Conservation (phyloP, 257 asterid species). For the Solanum paucissectum region DNA sequence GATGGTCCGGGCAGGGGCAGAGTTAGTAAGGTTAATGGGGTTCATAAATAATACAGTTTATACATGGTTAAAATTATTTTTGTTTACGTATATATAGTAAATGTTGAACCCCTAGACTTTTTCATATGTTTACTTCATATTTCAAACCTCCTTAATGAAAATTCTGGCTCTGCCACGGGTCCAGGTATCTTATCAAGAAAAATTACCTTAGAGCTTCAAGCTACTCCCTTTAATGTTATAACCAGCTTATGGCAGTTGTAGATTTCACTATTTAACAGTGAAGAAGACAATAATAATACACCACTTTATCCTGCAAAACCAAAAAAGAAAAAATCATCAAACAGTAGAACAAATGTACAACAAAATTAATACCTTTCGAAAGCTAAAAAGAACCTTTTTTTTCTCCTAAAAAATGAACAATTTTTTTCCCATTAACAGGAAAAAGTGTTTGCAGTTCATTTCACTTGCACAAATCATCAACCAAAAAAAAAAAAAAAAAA, state of each 20-base stretch:
- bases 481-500: not conserved
- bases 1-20: not conserved
- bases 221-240: not conserved
- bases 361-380: not conserved
- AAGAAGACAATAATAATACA: not conserved
- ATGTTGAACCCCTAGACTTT: not conserved
- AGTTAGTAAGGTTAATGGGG: not conserved
- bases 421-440: not conserved
- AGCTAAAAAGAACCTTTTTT: not conserved
- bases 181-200: not conserved
- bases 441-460: not conserved
- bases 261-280: not conserved
- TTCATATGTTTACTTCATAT: not conserved
- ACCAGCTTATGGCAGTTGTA: not conserved
- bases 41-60: not conserved
- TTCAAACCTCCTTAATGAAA: no score
- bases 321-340: not conserved
- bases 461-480: not conserved
- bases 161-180: not conserved
- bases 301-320: not conserved
- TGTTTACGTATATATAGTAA: no score
- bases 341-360: not conserved
- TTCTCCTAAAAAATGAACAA: not conserved
- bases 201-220: not conserved
- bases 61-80: not conserved